Evolutionary conservation across 306 rosid genomes (phyloP), one percentile per base, ranked within the genome.

Genomic region (Cyamopsis tetragonoloba): DNA sequence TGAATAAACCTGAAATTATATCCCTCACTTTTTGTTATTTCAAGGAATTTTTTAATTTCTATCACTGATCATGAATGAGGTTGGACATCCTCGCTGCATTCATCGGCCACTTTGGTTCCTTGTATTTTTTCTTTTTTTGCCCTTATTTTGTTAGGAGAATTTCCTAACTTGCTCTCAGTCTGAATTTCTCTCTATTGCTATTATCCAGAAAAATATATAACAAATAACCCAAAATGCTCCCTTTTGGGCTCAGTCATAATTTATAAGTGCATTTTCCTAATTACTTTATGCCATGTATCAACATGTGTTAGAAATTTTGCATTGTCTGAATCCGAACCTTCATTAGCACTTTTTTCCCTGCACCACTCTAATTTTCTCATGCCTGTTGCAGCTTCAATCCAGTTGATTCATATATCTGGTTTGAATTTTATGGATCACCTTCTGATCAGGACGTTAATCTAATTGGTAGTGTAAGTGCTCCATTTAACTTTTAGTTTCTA

Each of bases 361-460:
- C 7, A 26, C 49, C 22, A 58, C 32, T 60, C 49, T 79, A 43
- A 37, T 19, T 18, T 34, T 72, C 72, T 53, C 43, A 11, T 23
- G 41, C 41, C 72, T 57, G 44, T 66, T 72, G 70, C 89, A 92
- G 95, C 86, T 93, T 93, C 86, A 89, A 93, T 78, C 98, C 97
- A 43, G 42, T 80, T 61, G 96, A 84, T 85, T 93, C 97, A 7
- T 81, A 70, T 76, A 81, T 93, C 76, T 88, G 98, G 96, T 85
- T 93, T 83, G 96, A 93, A 72, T 79, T 93, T 32, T 84, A 43
- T 77, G 97, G 98, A 72, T 61, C 95, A 9, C 96, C 91, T 9
- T 77, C 98, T 65, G 96, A 92, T 68, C 83, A 80, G 18, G 96
- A 89, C 38, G 72, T 89, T 63, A 78, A 87, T 74, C 82, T 92